A percentile compares a stretch with the other conserved stretches of the same genome.
phyloP scores from a whole-genome alignment of 306 rosid genomes.

The Vigna mungo region DNA sequence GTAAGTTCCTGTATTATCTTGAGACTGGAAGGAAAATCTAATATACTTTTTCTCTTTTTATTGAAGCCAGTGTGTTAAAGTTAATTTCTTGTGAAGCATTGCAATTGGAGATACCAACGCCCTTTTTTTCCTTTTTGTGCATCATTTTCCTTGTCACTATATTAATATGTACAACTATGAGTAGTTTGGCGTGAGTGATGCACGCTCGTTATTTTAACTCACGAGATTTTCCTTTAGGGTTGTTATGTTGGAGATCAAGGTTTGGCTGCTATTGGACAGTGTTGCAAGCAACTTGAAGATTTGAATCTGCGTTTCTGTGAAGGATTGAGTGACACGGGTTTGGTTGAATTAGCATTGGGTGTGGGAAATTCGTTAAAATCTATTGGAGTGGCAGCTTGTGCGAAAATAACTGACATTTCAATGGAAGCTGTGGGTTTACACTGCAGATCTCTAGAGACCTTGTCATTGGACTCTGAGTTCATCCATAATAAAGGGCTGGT shows the following conservation, averaged over 20 bases:
- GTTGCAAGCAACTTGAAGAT: constrained; percentile 83
- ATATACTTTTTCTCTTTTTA: background rate
- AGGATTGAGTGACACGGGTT: constrained; percentile 80
- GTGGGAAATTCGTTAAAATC: constrained; percentile 81
- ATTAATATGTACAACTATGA: background rate
- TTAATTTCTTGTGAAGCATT: constrained; percentile 25
- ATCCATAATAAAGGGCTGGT: constrained; percentile 83
- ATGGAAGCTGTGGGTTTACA: constrained; percentile 82
- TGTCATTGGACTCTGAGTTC: constrained; percentile 87
- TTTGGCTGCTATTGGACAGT: constrained; percentile 80
- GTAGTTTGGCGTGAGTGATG: constrained; percentile 20
- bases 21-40: background rate
- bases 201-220: constrained; percentile 21
- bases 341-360: constrained; percentile 72
- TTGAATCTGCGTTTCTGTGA: constrained; percentile 94
- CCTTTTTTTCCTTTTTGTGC: constrained; percentile 5
- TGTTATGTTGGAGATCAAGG: constrained; percentile 97
- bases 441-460: constrained; percentile 70
- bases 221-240: constrained; percentile 63
- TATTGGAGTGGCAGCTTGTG: constrained; percentile 90
- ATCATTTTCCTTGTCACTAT: constrained; percentile 24
- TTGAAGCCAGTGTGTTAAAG: background rate
- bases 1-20: background rate
- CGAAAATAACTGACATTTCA: constrained; percentile 79
- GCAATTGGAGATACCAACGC: background rate